Evolutionary conservation across 129 eudicot genomes (phyloP).

Genomic region (Logfia minima): DNA sequence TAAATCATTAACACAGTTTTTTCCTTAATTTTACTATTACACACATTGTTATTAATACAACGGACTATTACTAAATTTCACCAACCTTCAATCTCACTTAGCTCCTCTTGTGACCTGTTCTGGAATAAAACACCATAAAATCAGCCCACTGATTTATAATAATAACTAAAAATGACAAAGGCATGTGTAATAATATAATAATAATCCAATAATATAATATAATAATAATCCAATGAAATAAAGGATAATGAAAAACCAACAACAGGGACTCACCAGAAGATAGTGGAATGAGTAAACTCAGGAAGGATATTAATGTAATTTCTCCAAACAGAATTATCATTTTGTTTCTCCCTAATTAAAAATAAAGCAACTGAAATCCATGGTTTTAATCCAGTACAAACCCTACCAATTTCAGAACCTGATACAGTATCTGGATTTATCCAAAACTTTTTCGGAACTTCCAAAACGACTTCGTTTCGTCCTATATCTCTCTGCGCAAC

Average conservation of each 20-base stretch:
- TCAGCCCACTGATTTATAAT: slow-evolving; percentile 21
- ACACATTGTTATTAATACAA: background rate
- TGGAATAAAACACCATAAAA: slow-evolving; percentile 56
- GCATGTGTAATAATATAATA: background rate
- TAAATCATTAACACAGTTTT: no score
- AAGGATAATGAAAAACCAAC: background rate
- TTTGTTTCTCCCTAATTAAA: slow-evolving; percentile 57
- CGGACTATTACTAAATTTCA: background rate
- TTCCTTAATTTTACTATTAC: no score
- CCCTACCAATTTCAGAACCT: slow-evolving; percentile 73
- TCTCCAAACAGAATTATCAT: slow-evolving; percentile 53
- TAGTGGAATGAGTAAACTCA: slow-evolving; percentile 74
- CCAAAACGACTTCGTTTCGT: slow-evolving; percentile 88
- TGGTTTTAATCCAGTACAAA: slow-evolving; percentile 85
- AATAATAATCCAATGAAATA: no score
- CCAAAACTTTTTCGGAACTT: slow-evolving; percentile 90
- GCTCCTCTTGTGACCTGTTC: slow-evolving; percentile 99
- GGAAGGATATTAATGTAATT: slow-evolving; percentile 77
- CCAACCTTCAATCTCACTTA: slow-evolving; percentile 84
- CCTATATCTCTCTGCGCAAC: slow-evolving; percentile 71
- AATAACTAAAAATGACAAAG: background rate
- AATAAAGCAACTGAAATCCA: slow-evolving; percentile 91
- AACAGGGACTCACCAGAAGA: slow-evolving; percentile 78
- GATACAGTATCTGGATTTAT: slow-evolving; percentile 80
- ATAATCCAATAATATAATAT: background rate